These are phyloP conservation scores for Myxozyma neglecta DNA, from an alignment of 805 yeast species.

Conservation along the genomic window DNA sequence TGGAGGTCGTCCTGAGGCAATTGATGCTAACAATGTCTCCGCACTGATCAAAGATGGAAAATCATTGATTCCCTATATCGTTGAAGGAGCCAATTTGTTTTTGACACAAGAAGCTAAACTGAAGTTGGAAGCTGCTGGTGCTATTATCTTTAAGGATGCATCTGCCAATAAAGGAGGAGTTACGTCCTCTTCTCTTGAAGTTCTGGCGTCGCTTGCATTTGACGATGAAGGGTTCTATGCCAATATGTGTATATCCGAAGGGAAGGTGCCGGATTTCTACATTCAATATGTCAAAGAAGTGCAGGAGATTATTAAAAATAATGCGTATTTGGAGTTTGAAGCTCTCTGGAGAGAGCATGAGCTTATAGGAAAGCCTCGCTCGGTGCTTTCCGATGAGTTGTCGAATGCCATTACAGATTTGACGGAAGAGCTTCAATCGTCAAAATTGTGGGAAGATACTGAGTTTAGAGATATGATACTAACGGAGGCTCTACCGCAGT, in stretches of 20 bases:
- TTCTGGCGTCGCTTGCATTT: constrained; percentile 87
- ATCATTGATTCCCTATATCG: constrained; percentile 77
- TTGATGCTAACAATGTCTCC: constrained; percentile 79
- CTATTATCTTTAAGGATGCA: constrained; percentile 88
- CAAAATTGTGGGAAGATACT: constrained; percentile 81
- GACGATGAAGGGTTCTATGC: constrained; percentile 78
- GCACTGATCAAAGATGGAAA: constrained; percentile 75
- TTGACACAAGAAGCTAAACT: constrained; percentile 93
- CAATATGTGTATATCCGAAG: constrained; percentile 69
- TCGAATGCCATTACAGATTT: constrained; percentile 81
- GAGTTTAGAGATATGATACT: constrained; percentile 76
- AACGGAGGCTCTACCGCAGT: constrained; percentile 71
- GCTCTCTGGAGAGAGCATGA: constrained; percentile 78
- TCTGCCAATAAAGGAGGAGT: constrained; percentile 99
- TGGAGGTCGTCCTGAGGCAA: constrained; percentile 98
- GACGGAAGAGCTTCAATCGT: constrained; percentile 78
- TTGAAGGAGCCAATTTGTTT: constrained; percentile 96
- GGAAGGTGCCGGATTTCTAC: constrained; percentile 69
- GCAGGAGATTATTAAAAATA: constrained; percentile 68
- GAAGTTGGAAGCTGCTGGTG: constrained; percentile 81
- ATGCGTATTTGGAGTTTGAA: constrained; percentile 83
- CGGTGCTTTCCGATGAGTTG: constrained; percentile 73
- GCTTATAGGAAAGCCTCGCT: constrained; percentile 59
- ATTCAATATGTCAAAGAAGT: constrained; percentile 80
- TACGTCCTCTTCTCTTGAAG: constrained; percentile 93